phyloP scores from a whole-genome alignment of 164 flowering plant species.

The Magnolia sinica region DNA sequence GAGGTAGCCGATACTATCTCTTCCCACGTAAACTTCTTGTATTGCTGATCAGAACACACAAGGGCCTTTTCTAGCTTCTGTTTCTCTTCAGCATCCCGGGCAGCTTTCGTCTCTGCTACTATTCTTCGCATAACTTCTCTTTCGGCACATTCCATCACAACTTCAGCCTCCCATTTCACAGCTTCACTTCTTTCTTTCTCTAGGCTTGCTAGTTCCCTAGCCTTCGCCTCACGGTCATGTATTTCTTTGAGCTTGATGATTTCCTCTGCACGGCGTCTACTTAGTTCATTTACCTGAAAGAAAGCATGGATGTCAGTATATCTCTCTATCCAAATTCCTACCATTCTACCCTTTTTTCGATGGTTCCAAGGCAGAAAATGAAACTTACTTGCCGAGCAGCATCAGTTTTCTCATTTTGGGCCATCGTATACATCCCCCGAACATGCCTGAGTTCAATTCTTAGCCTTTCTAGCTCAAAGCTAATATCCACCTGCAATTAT shows the following conservation, averaged over 20 bases:
- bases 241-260: constrained; percentile 51
- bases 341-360: not conserved
- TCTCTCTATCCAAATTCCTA: not conserved
- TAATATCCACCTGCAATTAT: constrained; percentile 41
- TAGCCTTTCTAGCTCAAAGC: constrained; percentile 75
- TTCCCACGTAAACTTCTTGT: constrained; percentile 66
- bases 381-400: constrained; percentile 64
- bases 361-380: not conserved
- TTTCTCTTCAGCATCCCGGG: constrained; percentile 51
- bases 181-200: constrained; percentile 58
- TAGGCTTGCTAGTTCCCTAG: constrained; percentile 47
- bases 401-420: constrained; percentile 66
- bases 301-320: not conserved
- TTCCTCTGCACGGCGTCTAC: constrained; percentile 47
- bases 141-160: constrained; percentile 46
- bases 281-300: constrained; percentile 52
- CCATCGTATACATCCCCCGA: constrained; percentile 67
- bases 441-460: constrained; percentile 75
- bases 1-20: constrained; percentile 73
- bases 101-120: constrained; percentile 58
- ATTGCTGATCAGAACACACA: constrained; percentile 32
- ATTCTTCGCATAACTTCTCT: constrained; percentile 53
- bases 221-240: constrained; percentile 43
- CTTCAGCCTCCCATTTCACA: constrained; percentile 51
- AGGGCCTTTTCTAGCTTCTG: constrained; percentile 56